These are phyloP conservation scores for Chionographis japonica DNA, from an alignment of 106 monocot species.

Conservation along the genomic window DNA sequence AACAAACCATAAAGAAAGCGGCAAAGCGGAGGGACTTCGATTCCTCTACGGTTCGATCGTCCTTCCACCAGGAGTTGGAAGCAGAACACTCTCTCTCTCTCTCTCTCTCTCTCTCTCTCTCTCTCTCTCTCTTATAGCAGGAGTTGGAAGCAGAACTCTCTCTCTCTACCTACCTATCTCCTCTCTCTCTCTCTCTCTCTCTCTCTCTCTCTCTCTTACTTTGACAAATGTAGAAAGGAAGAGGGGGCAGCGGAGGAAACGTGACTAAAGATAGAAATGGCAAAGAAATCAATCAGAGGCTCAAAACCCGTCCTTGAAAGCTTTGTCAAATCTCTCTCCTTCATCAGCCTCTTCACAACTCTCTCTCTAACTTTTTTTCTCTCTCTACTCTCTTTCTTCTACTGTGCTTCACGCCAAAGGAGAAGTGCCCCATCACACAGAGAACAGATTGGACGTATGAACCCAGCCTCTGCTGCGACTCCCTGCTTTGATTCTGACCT, in stretches of 20 bases:
- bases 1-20: neutral
- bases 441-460: slow-evolving; percentile 39
- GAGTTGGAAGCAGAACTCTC: too few relatives aligned
- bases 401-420: slow-evolving; percentile 10
- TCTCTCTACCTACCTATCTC: neutral
- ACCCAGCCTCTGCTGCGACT: neutral
- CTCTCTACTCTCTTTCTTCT: neutral
- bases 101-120: too few relatives aligned
- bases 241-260: slow-evolving; percentile 8
- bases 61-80: neutral
- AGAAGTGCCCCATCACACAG: neutral
- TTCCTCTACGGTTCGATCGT: too few relatives aligned
- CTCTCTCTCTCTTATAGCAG: neutral
- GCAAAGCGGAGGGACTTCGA: neutral
- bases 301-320: too few relatives aligned
- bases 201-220: neutral
- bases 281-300: neutral
- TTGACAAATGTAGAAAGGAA: slow-evolving; percentile 37
- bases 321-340: too few relatives aligned
- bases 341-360: neutral
- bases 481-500: neutral
- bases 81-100: neutral
- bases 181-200: too few relatives aligned
- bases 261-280: slow-evolving; percentile 25
- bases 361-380: slow-evolving; percentile 8